Evolutionary conservation across 1,284 basidiomycete genomes (phyloP), one percentile per base, ranked within the genome.

Genomic region (Ganoderma lingzhi): DNA sequence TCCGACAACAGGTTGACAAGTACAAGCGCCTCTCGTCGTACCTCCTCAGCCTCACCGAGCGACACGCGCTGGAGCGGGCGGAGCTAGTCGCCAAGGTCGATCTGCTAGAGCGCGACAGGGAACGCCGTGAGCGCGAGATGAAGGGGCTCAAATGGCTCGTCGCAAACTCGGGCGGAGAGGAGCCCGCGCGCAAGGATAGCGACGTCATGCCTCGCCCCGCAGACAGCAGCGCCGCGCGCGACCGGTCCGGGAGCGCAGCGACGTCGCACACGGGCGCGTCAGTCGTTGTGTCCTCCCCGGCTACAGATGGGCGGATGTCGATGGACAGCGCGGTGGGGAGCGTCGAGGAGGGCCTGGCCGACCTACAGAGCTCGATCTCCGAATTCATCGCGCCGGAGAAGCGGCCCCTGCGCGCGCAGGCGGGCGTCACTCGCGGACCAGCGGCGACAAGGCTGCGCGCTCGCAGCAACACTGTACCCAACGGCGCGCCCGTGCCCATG

Each of bases 61-160:
- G 81, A 48, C 84, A 86, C 56, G 80, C 78, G 41, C 81, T 80
- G 1, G 85, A 86, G 76, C 85, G 84, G 64, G 76, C 75, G 56
- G 77, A 78, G 63, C 78, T 84, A 69, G 72, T 81, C 56, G 79
- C 72, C 37, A 82, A 80, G 17, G 81, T 87, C 17, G 83, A 84
- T 67, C 74, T 73, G n/a, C 80, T 85, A 14, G 84, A 87, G 75
- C 79, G 79, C 39, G 82, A 83, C 67, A 75, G 81, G 45, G 78
- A 78, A 39, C 81, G 82, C 73, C 82, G 82, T 72, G 84, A 82
- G 72, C 76, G 81, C 66, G 86, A 87, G 76, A 83, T 87, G 61
- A 82, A 83, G 64, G 86, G 86, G 23, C 77, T 87, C 51, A 80
- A 83, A 42, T 87, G 84, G 83, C 81, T 87, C 23, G 81, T 87